Evolutionary conservation across 1,284 basidiomycete genomes (phyloP).

Genomic region (Ceratobasidium sp.): DNA sequence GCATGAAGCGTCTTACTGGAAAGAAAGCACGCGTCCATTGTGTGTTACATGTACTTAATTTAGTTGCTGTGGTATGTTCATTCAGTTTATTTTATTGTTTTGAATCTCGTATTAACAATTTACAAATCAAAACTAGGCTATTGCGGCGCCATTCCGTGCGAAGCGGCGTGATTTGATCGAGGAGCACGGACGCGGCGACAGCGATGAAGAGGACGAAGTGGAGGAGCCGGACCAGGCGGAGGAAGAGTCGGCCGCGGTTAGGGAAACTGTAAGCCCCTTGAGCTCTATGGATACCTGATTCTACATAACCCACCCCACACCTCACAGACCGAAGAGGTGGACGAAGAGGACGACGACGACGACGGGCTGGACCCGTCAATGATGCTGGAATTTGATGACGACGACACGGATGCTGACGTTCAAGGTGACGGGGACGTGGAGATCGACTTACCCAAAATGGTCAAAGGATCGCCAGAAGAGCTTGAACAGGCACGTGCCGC

Average conservation of each 20-base stretch:
- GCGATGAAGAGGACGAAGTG: background rate
- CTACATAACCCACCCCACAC: no score
- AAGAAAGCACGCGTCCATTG: background rate
- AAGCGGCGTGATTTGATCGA: no score
- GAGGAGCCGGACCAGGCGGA: background rate
- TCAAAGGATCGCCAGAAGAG: background rate
- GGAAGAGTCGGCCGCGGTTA: no score
- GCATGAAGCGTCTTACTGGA: background rate
- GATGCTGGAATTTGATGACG: no score
- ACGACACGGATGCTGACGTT: no score
- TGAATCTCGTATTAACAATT: background rate
- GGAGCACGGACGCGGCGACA: background rate
- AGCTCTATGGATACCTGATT: no score
- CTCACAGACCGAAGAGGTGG: background rate
- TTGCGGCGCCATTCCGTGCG: background rate
- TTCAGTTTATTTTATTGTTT: background rate
- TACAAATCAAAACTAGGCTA: background rate
- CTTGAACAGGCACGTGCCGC: background rate
- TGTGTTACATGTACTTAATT: slow-evolving; percentile 7
- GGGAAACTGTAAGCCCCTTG: no score
- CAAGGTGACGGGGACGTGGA: no score
- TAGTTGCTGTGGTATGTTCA: background rate
- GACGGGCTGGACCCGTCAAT: background rate
- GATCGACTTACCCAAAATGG: background rate
- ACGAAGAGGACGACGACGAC: background rate